Conservation (phyloP, 495 filamentous ascomycete genomes). For the Penicillium paxilli region DNA sequence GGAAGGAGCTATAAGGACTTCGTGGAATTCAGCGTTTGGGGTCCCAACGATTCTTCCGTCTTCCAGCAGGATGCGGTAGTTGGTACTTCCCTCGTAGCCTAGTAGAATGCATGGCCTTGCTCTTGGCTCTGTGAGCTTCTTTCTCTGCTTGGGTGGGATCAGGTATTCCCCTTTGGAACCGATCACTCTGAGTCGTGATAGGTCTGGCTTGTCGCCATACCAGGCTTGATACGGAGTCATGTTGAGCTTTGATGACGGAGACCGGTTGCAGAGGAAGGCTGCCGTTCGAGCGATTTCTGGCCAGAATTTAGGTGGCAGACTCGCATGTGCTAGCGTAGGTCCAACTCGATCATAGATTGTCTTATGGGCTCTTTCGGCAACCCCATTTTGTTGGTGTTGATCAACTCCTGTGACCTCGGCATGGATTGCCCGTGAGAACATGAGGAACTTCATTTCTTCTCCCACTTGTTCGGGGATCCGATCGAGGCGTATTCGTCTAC, state of each 20-base stretch:
- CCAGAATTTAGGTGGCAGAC: slow-evolving; percentile 21
- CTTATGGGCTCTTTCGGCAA: slow-evolving; percentile 21
- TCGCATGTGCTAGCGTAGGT: slow-evolving; percentile 16
- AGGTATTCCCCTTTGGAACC: slow-evolving; percentile 18
- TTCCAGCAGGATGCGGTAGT: slow-evolving; percentile 24
- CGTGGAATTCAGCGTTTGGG: slow-evolving; percentile 16
- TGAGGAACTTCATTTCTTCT: slow-evolving; percentile 23
- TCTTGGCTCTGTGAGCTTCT: slow-evolving; percentile 23
- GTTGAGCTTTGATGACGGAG: slow-evolving; percentile 16
- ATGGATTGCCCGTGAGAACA: slow-evolving; percentile 19
- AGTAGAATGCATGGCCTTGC: slow-evolving; percentile 20
- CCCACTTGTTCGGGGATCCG: slow-evolving; percentile 15
- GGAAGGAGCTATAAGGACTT: slow-evolving; percentile 21
- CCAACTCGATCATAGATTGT: slow-evolving; percentile 17
- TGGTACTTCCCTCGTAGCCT: slow-evolving; percentile 24
- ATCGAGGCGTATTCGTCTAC: slow-evolving; percentile 19
- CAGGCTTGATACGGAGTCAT: slow-evolving; percentile 28
- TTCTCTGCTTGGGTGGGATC: slow-evolving; percentile 19
- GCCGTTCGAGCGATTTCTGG: slow-evolving; percentile 20
- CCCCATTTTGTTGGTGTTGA: slow-evolving; percentile 24
- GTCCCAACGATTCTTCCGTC: slow-evolving; percentile 22
- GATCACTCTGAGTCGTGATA: slow-evolving; percentile 24
- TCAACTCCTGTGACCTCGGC: slow-evolving; percentile 16
- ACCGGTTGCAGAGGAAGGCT: slow-evolving; percentile 22
- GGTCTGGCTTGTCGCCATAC: slow-evolving; percentile 24